Conservation (phyloP, 768 basidiomycete genomes). For the Suillus decipiens region DNA sequence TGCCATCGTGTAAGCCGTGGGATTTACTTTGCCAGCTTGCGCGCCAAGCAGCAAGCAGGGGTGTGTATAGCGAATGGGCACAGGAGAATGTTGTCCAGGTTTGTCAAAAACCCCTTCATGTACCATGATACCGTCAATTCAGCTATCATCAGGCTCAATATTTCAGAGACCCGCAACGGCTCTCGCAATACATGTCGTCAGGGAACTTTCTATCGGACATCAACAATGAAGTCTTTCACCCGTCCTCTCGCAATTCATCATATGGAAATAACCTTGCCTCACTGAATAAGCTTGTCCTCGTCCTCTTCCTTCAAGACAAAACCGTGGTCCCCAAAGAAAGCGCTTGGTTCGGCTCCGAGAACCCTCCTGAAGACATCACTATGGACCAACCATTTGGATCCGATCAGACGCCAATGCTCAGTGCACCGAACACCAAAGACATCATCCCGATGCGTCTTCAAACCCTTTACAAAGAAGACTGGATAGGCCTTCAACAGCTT, state of each 20-base stretch:
- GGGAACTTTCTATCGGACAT: constrained; percentile 73
- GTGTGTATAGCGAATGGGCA: constrained; percentile 75
- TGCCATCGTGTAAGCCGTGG: constrained; percentile 61
- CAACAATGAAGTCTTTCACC: constrained; percentile 70
- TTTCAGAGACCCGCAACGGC: constrained; percentile 69
- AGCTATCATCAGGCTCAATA: constrained; percentile 69
- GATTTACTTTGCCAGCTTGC: constrained; percentile 75
- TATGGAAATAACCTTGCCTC: constrained; percentile 62
- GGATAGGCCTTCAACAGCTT: constrained; percentile 75
- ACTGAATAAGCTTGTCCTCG: constrained; percentile 68
- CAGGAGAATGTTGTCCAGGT: constrained; percentile 79
- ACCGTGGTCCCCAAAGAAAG: constrained; percentile 86
- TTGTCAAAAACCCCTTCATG: constrained; percentile 3
- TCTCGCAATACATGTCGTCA: constrained; percentile 56
- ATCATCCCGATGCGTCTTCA: constrained; percentile 75
- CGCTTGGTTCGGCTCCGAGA: constrained; percentile 83
- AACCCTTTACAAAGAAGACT: constrained; percentile 73
- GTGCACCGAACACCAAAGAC: constrained; percentile 21
- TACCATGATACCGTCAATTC: constrained; percentile 4
- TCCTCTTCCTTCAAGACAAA: constrained; percentile 70
- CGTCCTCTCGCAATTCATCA: constrained; percentile 52
- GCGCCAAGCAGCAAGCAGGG: constrained; percentile 56
- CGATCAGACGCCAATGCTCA: constrained; percentile 17
- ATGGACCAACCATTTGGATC: constrained; percentile 1
- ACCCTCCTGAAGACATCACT: constrained; percentile 29